These are phyloP conservation scores for Sistotremastrum suecicum DNA, from an alignment of 768 basidiomycete genomes.

Conservation along the genomic window DNA sequence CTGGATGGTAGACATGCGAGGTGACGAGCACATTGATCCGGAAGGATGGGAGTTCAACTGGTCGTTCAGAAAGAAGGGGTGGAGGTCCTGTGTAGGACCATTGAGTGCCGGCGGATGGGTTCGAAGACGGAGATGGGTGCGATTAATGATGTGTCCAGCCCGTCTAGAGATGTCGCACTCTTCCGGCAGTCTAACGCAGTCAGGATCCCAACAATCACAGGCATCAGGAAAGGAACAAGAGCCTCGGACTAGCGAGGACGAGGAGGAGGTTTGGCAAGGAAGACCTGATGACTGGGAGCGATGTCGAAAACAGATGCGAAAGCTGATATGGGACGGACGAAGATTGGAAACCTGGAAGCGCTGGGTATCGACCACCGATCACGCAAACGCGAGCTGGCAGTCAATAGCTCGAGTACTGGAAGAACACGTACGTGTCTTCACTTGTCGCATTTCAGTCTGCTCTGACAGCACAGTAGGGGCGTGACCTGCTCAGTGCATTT, in stretches of 20 bases:
- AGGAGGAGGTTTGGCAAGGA: constrained; percentile 40
- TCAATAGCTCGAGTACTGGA: too few relatives aligned
- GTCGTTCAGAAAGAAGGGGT: constrained; percentile 49
- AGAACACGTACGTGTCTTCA: too few relatives aligned
- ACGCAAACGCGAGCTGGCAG: too few relatives aligned
- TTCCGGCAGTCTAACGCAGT: neutral
- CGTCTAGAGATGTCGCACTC: constrained; percentile 8
- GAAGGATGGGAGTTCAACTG: constrained; percentile 85
- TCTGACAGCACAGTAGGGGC: too few relatives aligned
- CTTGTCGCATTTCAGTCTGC: too few relatives aligned
- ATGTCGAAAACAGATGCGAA: constrained; percentile 37
- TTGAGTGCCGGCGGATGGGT: constrained; percentile 61
- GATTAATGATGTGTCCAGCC: constrained; percentile 68
- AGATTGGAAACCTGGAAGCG: constrained; percentile 63
- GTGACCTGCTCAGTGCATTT: too few relatives aligned
- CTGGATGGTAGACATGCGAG: constrained; percentile 87
- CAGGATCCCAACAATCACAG: constrained; percentile 2
- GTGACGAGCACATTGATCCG: constrained; percentile 62
- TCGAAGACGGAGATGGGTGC: constrained; percentile 66
- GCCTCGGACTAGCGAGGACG: constrained; percentile 7
- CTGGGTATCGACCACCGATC: constrained; percentile 25
- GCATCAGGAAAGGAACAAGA: neutral
- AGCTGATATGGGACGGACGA: constrained; percentile 48
- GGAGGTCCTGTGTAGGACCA: constrained; percentile 48
- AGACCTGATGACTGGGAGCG: constrained; percentile 46